These are phyloP conservation scores for Dalechampia spathulata DNA, from an alignment of 441 rosid species.

Conservation along the genomic window DNA sequence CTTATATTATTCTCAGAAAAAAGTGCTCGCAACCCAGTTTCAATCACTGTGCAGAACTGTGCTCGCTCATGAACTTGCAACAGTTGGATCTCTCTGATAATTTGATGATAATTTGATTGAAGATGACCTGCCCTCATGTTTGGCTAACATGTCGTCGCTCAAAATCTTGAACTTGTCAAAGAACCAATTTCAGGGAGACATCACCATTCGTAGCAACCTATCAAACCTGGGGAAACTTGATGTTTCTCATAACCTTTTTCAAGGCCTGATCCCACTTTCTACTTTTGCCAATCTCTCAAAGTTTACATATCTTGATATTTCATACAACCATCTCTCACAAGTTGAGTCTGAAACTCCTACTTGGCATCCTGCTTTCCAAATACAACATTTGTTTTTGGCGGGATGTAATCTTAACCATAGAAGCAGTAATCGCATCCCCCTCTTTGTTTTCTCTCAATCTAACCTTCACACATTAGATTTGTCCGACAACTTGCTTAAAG, in stretches of 20 bases:
- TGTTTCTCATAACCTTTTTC: constrained; percentile 8
- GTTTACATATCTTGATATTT: constrained; percentile 1
- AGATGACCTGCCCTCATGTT: constrained; percentile 4
- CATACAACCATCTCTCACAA: constrained; percentile 3
- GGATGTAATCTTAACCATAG: constrained; percentile 3
- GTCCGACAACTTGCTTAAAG: constrained; percentile 8
- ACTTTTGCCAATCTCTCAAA: constrained; percentile 10
- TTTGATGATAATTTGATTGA: neutral
- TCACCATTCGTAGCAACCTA: too few relatives aligned
- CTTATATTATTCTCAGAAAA: too few relatives aligned
- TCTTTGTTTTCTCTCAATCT: constrained; percentile 1
- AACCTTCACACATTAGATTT: constrained; percentile 1
- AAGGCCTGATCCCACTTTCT: constrained; percentile 17
- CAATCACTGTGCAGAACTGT: too few relatives aligned
- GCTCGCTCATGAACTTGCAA: too few relatives aligned
- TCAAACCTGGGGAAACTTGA: neutral
- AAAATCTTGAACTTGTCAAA: neutral
- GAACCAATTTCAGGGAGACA: constrained; percentile 1
- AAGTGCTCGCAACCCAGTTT: too few relatives aligned
- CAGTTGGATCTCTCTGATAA: too few relatives aligned
- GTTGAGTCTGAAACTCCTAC: constrained; percentile 7
- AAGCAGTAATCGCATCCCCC: neutral
- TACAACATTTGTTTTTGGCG: neutral
- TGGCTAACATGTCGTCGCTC: constrained; percentile 7
- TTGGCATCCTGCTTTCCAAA: constrained; percentile 12